These are phyloP conservation scores for Monosporascus sp. DNA, from an alignment of 2,329 filamentous ascomycete species.

Conservation along the genomic window DNA sequence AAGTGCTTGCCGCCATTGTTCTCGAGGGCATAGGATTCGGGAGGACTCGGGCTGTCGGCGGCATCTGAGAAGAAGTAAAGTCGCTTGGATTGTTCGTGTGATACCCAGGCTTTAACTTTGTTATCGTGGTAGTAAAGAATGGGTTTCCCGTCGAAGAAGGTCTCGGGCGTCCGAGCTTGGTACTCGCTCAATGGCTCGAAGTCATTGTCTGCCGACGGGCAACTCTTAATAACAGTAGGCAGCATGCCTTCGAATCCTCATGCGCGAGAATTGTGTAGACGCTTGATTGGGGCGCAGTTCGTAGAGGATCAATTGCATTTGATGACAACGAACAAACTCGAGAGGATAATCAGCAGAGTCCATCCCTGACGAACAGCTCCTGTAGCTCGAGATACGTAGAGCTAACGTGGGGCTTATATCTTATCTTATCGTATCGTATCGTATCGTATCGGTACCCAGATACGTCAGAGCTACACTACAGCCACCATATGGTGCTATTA, in stretches of 20 bases:
- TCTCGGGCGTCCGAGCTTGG: slow-evolving; percentile 64
- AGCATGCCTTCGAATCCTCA: slow-evolving; percentile 26
- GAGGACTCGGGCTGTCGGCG: slow-evolving; percentile 29
- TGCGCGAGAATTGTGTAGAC: no score
- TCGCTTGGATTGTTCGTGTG: slow-evolving; percentile 46
- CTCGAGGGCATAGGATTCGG: slow-evolving; percentile 27
- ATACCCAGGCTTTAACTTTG: slow-evolving; percentile 52
- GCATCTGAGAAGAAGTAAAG: slow-evolving; percentile 47
- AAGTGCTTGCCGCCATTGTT: slow-evolving; percentile 23
- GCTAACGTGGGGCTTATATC: slow-evolving; percentile 9
- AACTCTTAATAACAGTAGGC: slow-evolving; percentile 49
- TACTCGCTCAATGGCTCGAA: slow-evolving; percentile 64
- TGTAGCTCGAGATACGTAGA: neutral
- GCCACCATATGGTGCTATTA: no score
- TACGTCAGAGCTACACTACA: no score
- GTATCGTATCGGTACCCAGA: neutral
- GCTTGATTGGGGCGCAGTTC: no score
- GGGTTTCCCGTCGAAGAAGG: slow-evolving; percentile 66
- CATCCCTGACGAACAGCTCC: neutral
- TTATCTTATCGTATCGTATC: neutral
- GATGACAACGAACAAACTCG: neutral
- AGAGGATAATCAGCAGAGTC: neutral
- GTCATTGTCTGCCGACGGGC: slow-evolving; percentile 48
- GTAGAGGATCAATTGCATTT: neutral
- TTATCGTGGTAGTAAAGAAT: slow-evolving; percentile 61